Percentiles rank a stretch among this genome's conserved stretches.
Conservation (phyloP, 305 asterid genomes). For the Striga hermonthica region DNA sequence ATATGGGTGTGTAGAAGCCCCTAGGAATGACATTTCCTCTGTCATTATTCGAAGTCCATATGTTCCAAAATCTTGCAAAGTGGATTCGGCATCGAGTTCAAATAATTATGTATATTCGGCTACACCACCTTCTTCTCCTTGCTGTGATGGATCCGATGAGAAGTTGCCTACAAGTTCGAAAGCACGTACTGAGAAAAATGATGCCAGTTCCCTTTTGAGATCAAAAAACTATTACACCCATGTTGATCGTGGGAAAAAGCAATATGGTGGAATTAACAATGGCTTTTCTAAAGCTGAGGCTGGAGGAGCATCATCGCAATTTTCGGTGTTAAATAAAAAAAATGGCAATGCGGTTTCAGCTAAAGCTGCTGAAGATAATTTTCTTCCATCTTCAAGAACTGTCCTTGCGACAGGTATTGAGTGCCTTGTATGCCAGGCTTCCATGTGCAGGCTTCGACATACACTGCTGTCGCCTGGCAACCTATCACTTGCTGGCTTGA, state of each 20-base stretch:
- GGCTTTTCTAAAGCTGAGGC: slow-evolving; percentile 47
- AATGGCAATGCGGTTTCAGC: slow-evolving; percentile 43
- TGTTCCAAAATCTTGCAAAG: slow-evolving; percentile 79
- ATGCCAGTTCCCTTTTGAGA: slow-evolving; percentile 41
- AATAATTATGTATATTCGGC: slow-evolving; percentile 88
- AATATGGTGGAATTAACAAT: slow-evolving; percentile 44
- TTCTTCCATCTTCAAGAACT: slow-evolving; percentile 58
- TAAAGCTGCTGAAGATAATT: slow-evolving; percentile 51
- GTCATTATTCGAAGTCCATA: slow-evolving; percentile 83
- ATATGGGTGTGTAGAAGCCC: slow-evolving; percentile 90
- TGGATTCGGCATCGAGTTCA: slow-evolving; percentile 84
- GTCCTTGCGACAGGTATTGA: slow-evolving; percentile 87
- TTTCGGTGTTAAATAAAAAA: slow-evolving; percentile 48
- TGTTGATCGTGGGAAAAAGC: slow-evolving; percentile 60
- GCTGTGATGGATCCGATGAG: slow-evolving; percentile 63
- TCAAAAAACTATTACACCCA: slow-evolving; percentile 68
- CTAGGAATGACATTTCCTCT: slow-evolving; percentile 59
- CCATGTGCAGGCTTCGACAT: slow-evolving; percentile 94
- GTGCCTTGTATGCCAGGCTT: slow-evolving; percentile 86
- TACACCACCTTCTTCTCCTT: slow-evolving; percentile 82
- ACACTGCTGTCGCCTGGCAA: slow-evolving; percentile 56
- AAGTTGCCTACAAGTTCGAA: slow-evolving; percentile 56
- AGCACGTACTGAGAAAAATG: slow-evolving; percentile 50
- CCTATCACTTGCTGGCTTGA: slow-evolving; percentile 47
- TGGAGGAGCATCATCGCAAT: slow-evolving; percentile 46